Conservation (phyloP, 495 filamentous ascomycete genomes). For the Xylaria palmicola region DNA sequence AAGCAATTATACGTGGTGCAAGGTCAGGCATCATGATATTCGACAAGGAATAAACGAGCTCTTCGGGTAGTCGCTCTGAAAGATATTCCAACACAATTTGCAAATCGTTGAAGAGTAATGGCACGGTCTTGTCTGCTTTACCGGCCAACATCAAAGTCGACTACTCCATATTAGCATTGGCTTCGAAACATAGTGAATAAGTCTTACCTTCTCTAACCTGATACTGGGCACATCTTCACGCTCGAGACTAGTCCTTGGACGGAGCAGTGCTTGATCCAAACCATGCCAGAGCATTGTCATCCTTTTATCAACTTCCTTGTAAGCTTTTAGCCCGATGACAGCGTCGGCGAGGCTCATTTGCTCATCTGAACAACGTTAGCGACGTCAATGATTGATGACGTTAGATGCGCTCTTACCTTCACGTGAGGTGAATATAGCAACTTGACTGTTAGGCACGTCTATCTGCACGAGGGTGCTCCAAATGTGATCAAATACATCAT, state of each 20-base stretch:
- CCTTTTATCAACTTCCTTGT: slow-evolving; percentile 51
- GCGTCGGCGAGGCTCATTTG: slow-evolving; percentile 46
- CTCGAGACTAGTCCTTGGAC: slow-evolving; percentile 47
- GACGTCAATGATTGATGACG: not conserved
- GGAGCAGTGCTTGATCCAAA: slow-evolving; percentile 48
- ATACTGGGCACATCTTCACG: slow-evolving; percentile 32
- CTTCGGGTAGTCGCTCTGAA: slow-evolving; percentile 59
- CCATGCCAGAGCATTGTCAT: slow-evolving; percentile 51
- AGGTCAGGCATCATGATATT: slow-evolving; percentile 65
- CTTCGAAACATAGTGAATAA: not conserved
- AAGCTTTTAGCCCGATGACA: slow-evolving; percentile 48
- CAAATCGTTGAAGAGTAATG: slow-evolving; percentile 59
- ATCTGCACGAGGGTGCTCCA: slow-evolving; percentile 58
- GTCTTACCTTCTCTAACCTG: slow-evolving; percentile 40
- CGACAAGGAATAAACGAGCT: slow-evolving; percentile 62
- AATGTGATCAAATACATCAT: slow-evolving; percentile 56
- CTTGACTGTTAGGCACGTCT: slow-evolving; percentile 45
- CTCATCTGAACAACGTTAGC: slow-evolving; percentile 42
- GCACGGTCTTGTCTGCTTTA: slow-evolving; percentile 37
- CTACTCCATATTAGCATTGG: slow-evolving; percentile 30
- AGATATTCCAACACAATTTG: slow-evolving; percentile 64
- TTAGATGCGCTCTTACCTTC: slow-evolving; percentile 47
- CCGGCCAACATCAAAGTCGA: slow-evolving; percentile 32
- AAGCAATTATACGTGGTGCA: slow-evolving; percentile 61
- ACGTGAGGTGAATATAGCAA: slow-evolving; percentile 47